phyloP scores from a whole-genome alignment of 169 alveolate genomes.

The Perkinsus marinus region DNA sequence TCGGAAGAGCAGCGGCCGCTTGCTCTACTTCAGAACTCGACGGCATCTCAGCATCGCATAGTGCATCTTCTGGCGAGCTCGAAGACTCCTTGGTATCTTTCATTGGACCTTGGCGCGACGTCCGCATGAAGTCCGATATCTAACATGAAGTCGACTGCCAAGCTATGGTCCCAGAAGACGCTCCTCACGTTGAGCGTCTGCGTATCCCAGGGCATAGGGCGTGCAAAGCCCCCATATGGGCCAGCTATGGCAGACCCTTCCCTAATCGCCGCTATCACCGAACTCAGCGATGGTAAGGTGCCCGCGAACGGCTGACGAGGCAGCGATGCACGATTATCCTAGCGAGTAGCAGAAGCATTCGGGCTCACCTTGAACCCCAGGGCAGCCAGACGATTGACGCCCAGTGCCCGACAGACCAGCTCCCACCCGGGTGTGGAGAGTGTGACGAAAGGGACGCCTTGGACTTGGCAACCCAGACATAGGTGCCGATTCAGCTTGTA shows the following conservation, averaged over 20 bases:
- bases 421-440: background rate
- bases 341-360: background rate
- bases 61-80: background rate
- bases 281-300: background rate
- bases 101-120: background rate
- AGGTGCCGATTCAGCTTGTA: background rate
- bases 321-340: background rate
- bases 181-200: background rate
- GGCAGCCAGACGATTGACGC: background rate
- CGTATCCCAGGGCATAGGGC: background rate
- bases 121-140: background rate
- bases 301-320: background rate
- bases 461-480: background rate
- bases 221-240: background rate
- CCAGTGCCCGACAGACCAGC: background rate
- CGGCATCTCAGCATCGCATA: background rate
- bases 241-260: background rate
- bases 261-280: background rate
- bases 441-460: background rate
- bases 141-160: background rate
- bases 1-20: background rate
- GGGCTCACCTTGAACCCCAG: background rate
- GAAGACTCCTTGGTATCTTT: background rate
- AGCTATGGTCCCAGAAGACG: background rate
- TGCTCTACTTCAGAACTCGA: background rate